phyloP scores from a whole-genome alignment of 345 rosid genomes.

The Luvunga scandens region DNA sequence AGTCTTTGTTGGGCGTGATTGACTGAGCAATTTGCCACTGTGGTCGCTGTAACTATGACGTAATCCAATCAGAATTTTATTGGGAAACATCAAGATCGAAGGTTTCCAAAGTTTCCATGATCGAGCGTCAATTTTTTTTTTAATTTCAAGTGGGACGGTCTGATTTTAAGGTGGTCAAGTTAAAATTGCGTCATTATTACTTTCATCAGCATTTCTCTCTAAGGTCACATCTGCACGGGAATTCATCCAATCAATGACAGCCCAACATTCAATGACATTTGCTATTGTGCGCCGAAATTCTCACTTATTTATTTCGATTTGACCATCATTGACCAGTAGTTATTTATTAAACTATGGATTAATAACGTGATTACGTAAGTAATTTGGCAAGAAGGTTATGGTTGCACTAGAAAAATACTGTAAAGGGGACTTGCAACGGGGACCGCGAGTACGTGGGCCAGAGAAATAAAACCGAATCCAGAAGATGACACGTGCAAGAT shows the following conservation, averaged over 20 bases:
- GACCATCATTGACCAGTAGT: background rate
- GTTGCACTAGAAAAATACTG: too few species aligned
- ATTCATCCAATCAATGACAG: background rate
- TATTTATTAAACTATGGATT: too few species aligned
- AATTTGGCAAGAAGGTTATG: too few species aligned
- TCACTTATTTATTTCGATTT: background rate
- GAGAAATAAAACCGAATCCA: background rate
- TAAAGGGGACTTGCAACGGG: background rate
- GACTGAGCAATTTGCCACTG: background rate
- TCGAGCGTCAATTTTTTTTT: background rate
- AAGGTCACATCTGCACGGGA: background rate
- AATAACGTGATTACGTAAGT: too few species aligned
- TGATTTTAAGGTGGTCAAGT: background rate
- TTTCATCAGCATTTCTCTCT: background rate
- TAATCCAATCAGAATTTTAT: conserved; percentile 21
- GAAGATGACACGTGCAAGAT: conserved; percentile 1
- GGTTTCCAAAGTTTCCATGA: background rate
- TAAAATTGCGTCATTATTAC: background rate
- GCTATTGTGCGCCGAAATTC: conserved; percentile 21
- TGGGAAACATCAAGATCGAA: background rate
- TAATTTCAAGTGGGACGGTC: conserved; percentile 1
- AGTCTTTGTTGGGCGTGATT: background rate
- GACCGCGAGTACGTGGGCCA: background rate
- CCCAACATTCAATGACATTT: background rate
- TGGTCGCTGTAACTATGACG: conserved; percentile 4